Conservation (phyloP, 768 basidiomycete species). For the Chalciporus chontae region DNA sequence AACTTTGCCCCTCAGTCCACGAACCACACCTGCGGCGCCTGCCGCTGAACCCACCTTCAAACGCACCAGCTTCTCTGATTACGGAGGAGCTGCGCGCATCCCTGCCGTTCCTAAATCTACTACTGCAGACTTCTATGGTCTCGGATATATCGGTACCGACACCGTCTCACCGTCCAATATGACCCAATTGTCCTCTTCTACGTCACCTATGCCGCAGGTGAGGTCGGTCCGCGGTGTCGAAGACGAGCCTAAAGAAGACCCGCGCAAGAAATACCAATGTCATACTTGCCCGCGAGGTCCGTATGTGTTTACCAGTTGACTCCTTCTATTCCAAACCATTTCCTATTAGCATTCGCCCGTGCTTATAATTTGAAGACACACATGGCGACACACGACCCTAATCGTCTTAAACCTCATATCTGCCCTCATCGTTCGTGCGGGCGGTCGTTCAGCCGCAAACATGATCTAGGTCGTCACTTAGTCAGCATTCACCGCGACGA, state of each 20-base stretch:
- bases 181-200: slow-evolving; percentile 43
- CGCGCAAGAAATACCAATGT: slow-evolving; percentile 79
- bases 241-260: slow-evolving; percentile 52
- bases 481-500: slow-evolving; percentile 82
- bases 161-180: slow-evolving; percentile 57
- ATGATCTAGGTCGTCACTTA: slow-evolving; percentile 88
- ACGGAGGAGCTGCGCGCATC: slow-evolving; percentile 50
- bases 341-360: slow-evolving; percentile 72
- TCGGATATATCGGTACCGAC: slow-evolving; percentile 33
- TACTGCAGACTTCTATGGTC: slow-evolving; percentile 44
- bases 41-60: slow-evolving; percentile 25
- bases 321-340: slow-evolving; percentile 1
- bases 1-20: slow-evolving; percentile 53
- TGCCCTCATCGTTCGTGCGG: slow-evolving; percentile 85
- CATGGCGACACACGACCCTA: slow-evolving; percentile 91
- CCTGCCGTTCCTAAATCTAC: slow-evolving; percentile 47
- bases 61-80: slow-evolving; percentile 66
- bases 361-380: slow-evolving; percentile 96
- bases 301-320: slow-evolving; percentile 3
- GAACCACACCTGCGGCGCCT: slow-evolving; percentile 42
- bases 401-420: slow-evolving; percentile 82
- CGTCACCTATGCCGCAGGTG: slow-evolving; percentile 38
- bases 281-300: slow-evolving; percentile 68
- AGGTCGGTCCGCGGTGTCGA: slow-evolving; percentile 37
- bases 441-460: slow-evolving; percentile 90